phyloP scores from a whole-genome alignment of 129 eudicot genomes.

The Solidago caesia region DNA sequence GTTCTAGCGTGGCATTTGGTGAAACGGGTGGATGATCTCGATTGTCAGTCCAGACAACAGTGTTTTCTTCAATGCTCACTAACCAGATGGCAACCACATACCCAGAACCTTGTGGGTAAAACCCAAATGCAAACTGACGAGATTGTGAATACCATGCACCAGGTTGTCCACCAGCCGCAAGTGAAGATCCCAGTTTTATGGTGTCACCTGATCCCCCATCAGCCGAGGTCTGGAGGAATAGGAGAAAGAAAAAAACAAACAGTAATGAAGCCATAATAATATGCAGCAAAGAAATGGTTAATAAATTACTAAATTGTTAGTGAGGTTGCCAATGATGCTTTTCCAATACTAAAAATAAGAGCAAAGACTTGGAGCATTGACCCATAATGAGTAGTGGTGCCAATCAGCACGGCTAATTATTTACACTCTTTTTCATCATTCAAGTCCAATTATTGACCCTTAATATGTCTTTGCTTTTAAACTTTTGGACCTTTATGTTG shows the following conservation, averaged over 20 bases:
- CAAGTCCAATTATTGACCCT: too few relatives aligned
- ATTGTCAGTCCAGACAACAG: slow-evolving; percentile 43
- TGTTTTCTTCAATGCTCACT: not conserved
- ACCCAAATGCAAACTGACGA: slow-evolving; percentile 33
- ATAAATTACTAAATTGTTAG: not conserved
- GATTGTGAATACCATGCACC: slow-evolving; percentile 36
- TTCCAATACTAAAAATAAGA: not conserved
- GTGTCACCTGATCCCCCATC: not conserved
- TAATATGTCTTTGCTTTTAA: too few relatives aligned
- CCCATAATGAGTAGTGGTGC: not conserved
- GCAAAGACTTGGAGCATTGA: slow-evolving; percentile 16
- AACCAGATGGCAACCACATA: slow-evolving; percentile 41
- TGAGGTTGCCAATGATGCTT: not conserved
- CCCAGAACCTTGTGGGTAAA: slow-evolving; percentile 26
- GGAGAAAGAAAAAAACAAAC: slow-evolving; percentile 20
- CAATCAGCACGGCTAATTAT: not conserved
- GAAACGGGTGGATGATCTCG: slow-evolving; percentile 28
- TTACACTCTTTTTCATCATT: not conserved
- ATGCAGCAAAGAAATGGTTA: slow-evolving; percentile 4
- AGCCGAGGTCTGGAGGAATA: not conserved
- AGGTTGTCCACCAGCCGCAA: slow-evolving; percentile 28
- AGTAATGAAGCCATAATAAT: slow-evolving; percentile 24
- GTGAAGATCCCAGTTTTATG: slow-evolving; percentile 16
- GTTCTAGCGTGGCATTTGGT: slow-evolving; percentile 11
- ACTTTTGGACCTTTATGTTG: too few relatives aligned